These are phyloP conservation scores for Penicillium polonicum DNA, from an alignment of 2,329 filamentous ascomycete genomes.

Conservation along the genomic window DNA sequence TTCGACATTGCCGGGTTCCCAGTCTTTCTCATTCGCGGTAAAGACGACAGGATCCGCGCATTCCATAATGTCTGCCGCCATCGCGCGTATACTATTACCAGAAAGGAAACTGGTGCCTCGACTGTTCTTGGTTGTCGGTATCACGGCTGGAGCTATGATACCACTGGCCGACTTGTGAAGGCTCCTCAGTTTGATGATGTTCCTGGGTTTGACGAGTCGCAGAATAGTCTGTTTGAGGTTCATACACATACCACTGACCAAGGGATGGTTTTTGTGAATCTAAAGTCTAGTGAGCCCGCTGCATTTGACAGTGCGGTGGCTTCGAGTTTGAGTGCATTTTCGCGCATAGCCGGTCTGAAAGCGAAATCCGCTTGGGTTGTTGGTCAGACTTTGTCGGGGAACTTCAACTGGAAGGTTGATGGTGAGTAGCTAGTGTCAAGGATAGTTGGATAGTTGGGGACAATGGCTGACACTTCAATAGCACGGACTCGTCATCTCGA, in stretches of 20 bases:
- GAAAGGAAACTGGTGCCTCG: conserved; percentile 51
- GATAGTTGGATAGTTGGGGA: background rate
- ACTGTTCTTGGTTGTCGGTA: conserved; percentile 60
- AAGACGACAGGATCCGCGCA: conserved; percentile 53
- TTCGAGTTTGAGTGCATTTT: conserved; percentile 16
- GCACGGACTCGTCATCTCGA: conserved; percentile 7
- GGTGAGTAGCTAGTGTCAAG: conserved; percentile 19
- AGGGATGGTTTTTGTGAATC: conserved; percentile 32
- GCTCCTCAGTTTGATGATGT: conserved; percentile 59
- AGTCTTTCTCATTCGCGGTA: conserved; percentile 54
- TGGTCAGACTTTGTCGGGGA: conserved; percentile 28
- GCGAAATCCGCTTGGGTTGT: conserved; percentile 25
- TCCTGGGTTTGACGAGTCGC: conserved; percentile 55
- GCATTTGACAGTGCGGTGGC: conserved; percentile 3
- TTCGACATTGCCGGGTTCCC: conserved; percentile 58
- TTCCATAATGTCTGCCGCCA: conserved; percentile 66
- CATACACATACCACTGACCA: conserved; percentile 22
- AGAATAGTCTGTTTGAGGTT: conserved; percentile 54
- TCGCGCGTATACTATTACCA: conserved; percentile 59
- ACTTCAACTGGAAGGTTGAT: conserved; percentile 38
- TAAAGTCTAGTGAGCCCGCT: conserved; percentile 15
- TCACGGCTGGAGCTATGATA: conserved; percentile 63
- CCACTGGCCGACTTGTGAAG: conserved; percentile 58
- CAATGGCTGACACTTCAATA: background rate
- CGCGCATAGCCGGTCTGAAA: conserved; percentile 6